These are phyloP conservation scores for Cryptococcus sp. DNA, from an alignment of 1,284 basidiomycete species.

Conservation along the genomic window DNA sequence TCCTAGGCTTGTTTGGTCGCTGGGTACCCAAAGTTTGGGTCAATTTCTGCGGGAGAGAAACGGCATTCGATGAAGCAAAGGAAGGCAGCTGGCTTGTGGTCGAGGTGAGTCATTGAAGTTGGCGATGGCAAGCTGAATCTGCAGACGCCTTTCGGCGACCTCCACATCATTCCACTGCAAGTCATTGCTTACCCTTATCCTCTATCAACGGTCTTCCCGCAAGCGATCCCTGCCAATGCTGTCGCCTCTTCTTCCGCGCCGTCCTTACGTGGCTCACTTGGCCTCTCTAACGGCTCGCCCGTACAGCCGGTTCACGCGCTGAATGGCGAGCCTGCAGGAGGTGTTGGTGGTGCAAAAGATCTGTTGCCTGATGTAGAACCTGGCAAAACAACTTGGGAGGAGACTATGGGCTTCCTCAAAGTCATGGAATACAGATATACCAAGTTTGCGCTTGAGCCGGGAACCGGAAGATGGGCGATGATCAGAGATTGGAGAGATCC, in stretches of 20 bases:
- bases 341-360: slow-evolving; percentile 47
- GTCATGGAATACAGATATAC: slow-evolving; percentile 73
- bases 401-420: slow-evolving; percentile 58
- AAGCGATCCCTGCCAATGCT: slow-evolving; percentile 20
- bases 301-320: slow-evolving; percentile 20
- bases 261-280: slow-evolving; percentile 18
- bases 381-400: slow-evolving; percentile 48
- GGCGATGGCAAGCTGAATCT: slow-evolving; percentile 10
- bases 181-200: slow-evolving; percentile 72
- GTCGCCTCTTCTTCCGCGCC: slow-evolving; percentile 21
- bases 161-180: slow-evolving; percentile 71
- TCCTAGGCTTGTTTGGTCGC: slow-evolving; percentile 78
- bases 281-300: slow-evolving; percentile 6
- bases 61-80: slow-evolving; percentile 72
- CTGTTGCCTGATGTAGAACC: slow-evolving; percentile 47
- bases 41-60: slow-evolving; percentile 79
- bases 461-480: slow-evolving; percentile 78
- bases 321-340: slow-evolving; percentile 35
- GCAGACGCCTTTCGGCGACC: slow-evolving; percentile 78
- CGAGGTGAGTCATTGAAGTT: slow-evolving; percentile 65
- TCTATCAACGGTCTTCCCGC: slow-evolving; percentile 73
- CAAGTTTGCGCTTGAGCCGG: slow-evolving; percentile 83
- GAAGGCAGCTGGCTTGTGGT: slow-evolving; percentile 77
- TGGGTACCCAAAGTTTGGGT: slow-evolving; percentile 95
- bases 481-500: slow-evolving; percentile 91